Percentiles rank a stretch among this genome's conserved stretches.
Conservation (phyloP, 2,329 filamentous ascomycete genomes). For the Fusarium sp. region DNA sequence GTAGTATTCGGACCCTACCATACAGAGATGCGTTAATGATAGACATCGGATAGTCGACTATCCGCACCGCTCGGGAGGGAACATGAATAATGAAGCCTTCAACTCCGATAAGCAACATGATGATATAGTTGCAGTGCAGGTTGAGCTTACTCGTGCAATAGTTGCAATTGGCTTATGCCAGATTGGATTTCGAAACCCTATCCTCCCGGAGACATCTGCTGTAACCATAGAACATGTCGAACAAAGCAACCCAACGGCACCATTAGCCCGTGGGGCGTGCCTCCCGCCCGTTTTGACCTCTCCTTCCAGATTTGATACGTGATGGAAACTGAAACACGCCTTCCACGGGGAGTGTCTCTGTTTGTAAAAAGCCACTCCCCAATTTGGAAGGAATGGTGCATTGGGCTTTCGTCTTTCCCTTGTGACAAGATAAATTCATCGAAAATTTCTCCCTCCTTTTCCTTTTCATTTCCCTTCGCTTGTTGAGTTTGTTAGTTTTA, state of each 20-base stretch:
- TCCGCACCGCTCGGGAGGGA: background rate
- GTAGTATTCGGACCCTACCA: slow-evolving; percentile 12
- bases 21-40: background rate
- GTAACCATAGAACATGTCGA: slow-evolving; percentile 13
- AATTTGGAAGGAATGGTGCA: slow-evolving; percentile 25
- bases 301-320: slow-evolving; percentile 26
- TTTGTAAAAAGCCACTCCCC: slow-evolving; percentile 16
- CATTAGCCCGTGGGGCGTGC: slow-evolving; percentile 5
- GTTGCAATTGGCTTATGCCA: slow-evolving; percentile 12
- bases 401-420: slow-evolving; percentile 8
- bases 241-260: slow-evolving; percentile 30
- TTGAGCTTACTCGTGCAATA: background rate
- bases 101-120: background rate
- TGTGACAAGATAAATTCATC: background rate
- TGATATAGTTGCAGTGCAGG: background rate
- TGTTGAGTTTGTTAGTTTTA: background rate
- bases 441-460: background rate
- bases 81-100: slow-evolving; percentile 8
- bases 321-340: slow-evolving; percentile 39
- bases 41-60: background rate
- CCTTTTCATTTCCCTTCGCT: background rate
- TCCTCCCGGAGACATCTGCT: slow-evolving; percentile 5
- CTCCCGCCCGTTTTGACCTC: slow-evolving; percentile 5
- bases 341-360: slow-evolving; percentile 11
- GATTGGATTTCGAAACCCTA: slow-evolving; percentile 4